Percentiles rank a stretch among this genome's conserved stretches.
Conservation (phyloP, 768 basidiomycete species). For the Suillus brevipes region DNA sequence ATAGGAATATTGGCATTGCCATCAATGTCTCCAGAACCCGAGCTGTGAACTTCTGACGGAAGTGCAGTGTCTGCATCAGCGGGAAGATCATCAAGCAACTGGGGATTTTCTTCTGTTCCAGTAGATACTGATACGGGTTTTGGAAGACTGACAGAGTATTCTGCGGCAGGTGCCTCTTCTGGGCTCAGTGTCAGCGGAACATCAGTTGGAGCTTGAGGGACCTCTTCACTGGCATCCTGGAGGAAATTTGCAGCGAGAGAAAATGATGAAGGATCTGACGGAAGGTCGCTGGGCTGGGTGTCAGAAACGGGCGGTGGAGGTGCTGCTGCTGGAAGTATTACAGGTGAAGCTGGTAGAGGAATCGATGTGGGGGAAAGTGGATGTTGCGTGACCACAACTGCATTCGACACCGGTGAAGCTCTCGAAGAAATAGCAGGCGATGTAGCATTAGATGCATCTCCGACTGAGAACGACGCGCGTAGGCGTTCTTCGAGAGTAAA, state of each 20-base stretch:
- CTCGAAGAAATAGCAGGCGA: constrained; percentile 43
- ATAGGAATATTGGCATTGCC: background rate
- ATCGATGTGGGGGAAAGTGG: constrained; percentile 44
- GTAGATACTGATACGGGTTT: background rate
- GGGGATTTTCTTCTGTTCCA: background rate
- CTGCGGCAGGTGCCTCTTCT: background rate
- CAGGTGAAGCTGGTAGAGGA: constrained; percentile 46
- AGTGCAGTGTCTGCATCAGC: background rate
- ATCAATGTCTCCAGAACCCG: background rate
- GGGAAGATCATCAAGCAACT: background rate
- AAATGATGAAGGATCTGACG: background rate
- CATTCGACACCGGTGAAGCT: constrained; percentile 41
- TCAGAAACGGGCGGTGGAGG: background rate
- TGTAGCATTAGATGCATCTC: constrained; percentile 49
- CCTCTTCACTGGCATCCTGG: background rate
- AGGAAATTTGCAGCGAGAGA: background rate
- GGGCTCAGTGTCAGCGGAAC: background rate
- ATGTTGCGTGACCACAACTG: constrained; percentile 27
- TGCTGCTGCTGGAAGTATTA: constrained; percentile 8
- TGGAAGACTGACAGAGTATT: background rate
- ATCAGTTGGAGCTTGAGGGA: background rate
- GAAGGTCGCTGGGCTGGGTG: background rate
- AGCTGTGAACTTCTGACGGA: background rate
- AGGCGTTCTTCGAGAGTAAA: constrained; percentile 75
- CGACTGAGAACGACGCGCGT: constrained; percentile 60